These are phyloP conservation scores for Cryptococcus sp. DNA, from an alignment of 1,284 basidiomycete genomes.

Conservation along the genomic window DNA sequence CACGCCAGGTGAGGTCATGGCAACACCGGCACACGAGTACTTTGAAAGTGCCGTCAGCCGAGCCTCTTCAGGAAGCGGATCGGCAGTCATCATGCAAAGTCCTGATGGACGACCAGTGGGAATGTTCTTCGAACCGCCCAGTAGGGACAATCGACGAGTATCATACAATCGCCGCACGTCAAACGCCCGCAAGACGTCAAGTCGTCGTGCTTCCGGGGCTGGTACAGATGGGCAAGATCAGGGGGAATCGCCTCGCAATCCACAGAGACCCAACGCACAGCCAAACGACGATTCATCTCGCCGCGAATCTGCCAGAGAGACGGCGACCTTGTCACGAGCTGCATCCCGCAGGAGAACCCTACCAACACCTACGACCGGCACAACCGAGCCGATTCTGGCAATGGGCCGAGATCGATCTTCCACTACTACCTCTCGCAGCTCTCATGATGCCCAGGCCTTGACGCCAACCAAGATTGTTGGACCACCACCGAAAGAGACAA, in stretches of 20 bases:
- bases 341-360: constrained; percentile 24
- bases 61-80: constrained; percentile 68
- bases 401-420: constrained; percentile 31
- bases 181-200: constrained; percentile 15
- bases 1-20: constrained; percentile 58
- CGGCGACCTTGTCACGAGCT: constrained; percentile 4
- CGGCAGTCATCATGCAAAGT: constrained; percentile 84
- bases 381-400: constrained; percentile 27
- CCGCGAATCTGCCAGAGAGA: constrained; percentile 2
- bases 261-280: background rate
- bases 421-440: constrained; percentile 14
- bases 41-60: constrained; percentile 69
- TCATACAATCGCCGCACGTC: constrained; percentile 19
- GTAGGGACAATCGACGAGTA: constrained; percentile 24
- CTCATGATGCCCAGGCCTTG: background rate
- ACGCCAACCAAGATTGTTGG: no score
- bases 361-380: constrained; percentile 13
- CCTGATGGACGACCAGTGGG: constrained; percentile 89
- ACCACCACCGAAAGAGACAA: no score
- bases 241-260: background rate
- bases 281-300: background rate
- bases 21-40: constrained; percentile 77
- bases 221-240: background rate
- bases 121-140: constrained; percentile 84
- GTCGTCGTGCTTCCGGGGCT: constrained; percentile 20